Conservation (phyloP, 148 eudicot species). For the Rhododendron henanense region DNA sequence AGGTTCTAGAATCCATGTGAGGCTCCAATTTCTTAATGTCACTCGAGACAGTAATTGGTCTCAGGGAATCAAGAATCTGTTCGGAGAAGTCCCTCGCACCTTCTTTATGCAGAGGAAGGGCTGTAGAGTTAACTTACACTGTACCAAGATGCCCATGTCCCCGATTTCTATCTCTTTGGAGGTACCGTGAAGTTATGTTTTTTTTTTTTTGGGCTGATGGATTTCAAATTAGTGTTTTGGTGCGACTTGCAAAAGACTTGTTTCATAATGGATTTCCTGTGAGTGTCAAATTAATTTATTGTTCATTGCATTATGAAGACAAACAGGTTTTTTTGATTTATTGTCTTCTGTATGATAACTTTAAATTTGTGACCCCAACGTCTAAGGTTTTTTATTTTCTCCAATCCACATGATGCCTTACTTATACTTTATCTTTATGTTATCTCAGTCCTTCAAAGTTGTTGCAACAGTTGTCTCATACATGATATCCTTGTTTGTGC, state of each 20-base stretch:
- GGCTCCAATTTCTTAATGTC: slow-evolving; percentile 25
- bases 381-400: not conserved
- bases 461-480: not conserved
- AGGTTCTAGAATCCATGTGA: slow-evolving; percentile 25
- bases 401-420: not conserved
- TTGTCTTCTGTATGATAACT: not conserved
- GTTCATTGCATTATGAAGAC: not conserved
- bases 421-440: not conserved
- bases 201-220: not conserved
- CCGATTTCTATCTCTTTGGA: slow-evolving; percentile 20
- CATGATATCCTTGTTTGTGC: not conserved
- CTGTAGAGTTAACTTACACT: slow-evolving; percentile 28
- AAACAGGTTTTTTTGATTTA: not conserved
- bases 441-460: not conserved
- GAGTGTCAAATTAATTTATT: not conserved
- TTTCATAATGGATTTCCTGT: not conserved
- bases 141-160: slow-evolving; percentile 39
- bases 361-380: not conserved
- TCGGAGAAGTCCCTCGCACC: slow-evolving; percentile 33
- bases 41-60: slow-evolving; percentile 10
- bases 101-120: slow-evolving; percentile 32
- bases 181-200: not conserved
- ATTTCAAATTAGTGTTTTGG: not conserved
- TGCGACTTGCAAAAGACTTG: not conserved
- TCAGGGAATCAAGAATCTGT: not conserved